Percentiles rank a stretch among this genome's conserved stretches.
These are phyloP conservation scores for Firmiana major DNA, from an alignment of 345 rosid genomes.

Conservation along the genomic window DNA sequence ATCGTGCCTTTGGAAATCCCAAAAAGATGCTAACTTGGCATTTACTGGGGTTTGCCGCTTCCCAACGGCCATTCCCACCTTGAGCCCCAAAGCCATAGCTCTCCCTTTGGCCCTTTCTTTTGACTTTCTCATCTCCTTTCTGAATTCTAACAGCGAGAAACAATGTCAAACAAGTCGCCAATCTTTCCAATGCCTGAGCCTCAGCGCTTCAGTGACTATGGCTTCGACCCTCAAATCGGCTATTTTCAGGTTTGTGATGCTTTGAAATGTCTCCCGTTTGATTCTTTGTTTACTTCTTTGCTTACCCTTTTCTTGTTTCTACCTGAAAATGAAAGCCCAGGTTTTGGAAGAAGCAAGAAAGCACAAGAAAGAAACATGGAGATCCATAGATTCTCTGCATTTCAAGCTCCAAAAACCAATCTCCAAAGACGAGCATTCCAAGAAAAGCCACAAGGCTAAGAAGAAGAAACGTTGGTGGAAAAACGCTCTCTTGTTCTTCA, in stretches of 20 bases:
- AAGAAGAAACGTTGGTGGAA: slow-evolving; percentile 86
- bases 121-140: neutral
- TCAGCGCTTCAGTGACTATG: slow-evolving; percentile 82
- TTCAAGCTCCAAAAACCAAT: slow-evolving; percentile 93
- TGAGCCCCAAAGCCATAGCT: slow-evolving; percentile 24
- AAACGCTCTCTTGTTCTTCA: slow-evolving; percentile 65
- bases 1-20: neutral
- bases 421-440: slow-evolving; percentile 54
- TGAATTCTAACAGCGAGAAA: neutral
- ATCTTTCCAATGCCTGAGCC: slow-evolving; percentile 60
- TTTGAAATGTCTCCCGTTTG: neutral
- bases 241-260: slow-evolving; percentile 59
- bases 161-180: slow-evolving; percentile 64
- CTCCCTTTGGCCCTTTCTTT: neutral
- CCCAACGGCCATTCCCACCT: slow-evolving; percentile 31
- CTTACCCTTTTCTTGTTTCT: neutral
- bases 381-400: slow-evolving; percentile 46
- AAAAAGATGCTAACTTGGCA: neutral
- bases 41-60: slow-evolving; percentile 15
- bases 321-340: slow-evolving; percentile 20
- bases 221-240: slow-evolving; percentile 78
- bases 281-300: neutral
- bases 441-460: slow-evolving; percentile 36
- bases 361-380: slow-evolving; percentile 51
- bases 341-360: slow-evolving; percentile 74